Evolutionary conservation across 2,329 filamentous ascomycete species (phyloP).

Genomic region (Hypomyces rosellus): DNA sequence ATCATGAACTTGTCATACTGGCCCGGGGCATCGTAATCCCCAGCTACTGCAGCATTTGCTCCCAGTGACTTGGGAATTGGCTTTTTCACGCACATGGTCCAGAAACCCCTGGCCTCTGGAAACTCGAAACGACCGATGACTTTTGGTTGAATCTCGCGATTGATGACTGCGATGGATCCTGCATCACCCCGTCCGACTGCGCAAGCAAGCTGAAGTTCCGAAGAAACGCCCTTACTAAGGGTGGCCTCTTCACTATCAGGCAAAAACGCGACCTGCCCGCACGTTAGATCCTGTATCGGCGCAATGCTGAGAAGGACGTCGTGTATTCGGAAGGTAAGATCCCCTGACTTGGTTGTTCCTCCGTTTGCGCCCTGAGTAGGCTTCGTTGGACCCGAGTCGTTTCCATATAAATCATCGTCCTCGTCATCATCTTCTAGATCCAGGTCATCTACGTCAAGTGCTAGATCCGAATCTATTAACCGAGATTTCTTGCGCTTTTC

Average conservation of each 20-base stretch:
- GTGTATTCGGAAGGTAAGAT: constrained; percentile 68
- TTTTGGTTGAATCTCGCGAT: constrained; percentile 68
- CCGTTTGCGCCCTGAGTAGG: constrained; percentile 32
- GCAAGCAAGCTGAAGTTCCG: constrained; percentile 53
- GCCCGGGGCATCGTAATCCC: constrained; percentile 52
- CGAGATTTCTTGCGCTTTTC: constrained; percentile 60
- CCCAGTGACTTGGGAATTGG: constrained; percentile 56
- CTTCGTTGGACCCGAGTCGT: constrained; percentile 58
- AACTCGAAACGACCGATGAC: constrained; percentile 66
- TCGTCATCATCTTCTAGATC: constrained; percentile 57
- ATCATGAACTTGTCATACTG: constrained; percentile 78
- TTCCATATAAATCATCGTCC: constrained; percentile 53
- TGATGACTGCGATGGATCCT: constrained; percentile 68
- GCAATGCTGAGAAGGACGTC: constrained; percentile 73
- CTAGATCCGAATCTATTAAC: constrained; percentile 47
- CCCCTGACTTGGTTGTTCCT: constrained; percentile 45
- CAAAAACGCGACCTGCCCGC: constrained; percentile 51
- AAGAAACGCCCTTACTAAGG: constrained; percentile 40
- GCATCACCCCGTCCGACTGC: constrained; percentile 59
- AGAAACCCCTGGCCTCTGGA: constrained; percentile 67
- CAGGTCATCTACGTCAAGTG: constrained; percentile 44
- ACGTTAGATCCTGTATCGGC: constrained; percentile 67
- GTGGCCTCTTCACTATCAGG: constrained; percentile 40
- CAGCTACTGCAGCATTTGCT: constrained; percentile 41
- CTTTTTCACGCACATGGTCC: constrained; percentile 70